Evolutionary conservation across 805 yeast species (phyloP), one percentile per base, ranked within the genome.

Genomic region (Lachancea fermentati): DNA sequence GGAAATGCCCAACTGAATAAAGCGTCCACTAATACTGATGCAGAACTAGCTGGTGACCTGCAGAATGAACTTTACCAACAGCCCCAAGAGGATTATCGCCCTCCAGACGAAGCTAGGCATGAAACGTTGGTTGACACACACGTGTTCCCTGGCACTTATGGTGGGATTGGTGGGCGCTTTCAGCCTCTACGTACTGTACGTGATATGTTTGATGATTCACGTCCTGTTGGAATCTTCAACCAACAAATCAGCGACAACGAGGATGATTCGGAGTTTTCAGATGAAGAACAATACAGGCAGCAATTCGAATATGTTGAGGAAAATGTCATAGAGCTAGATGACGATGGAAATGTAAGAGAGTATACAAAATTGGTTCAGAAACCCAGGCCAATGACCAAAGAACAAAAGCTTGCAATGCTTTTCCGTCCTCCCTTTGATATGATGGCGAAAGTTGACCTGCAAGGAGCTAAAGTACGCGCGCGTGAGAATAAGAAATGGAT

Each of bases 341-440:
- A 58, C 4, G 68, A 64, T 38, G 68, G 70, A 32, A 66, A 62
- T 37, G 64, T 59, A 35, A 52, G 53, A 29, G 65, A 63, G 36
- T 52, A 50, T 34, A 52, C 53, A 4, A 57, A 57, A 42, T 24
- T 57, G 31, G 61, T 61, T 1, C 51, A 49, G 33, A 53, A 45
- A 32, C 52, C 57, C 3, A 53, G 48, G 32, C 34, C 42, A 3
- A 45, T 54, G 34, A 44, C 63, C 2, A 57, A 52, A 46, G 62
- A 55, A 39, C 71, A 78, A 48, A 69, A 94, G 37, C 67, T 93
- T 35, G 97, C 96, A 4, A 73, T 73, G 46, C 68, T 93, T 19
- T 93, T 91, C 62, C 72, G 91, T 46, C 97, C 98, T 0, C 99
- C 99, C 0, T 91, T 86, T 66, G 97, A 91, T 51, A 66, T 93